phyloP scores from a whole-genome alignment of 2,329 filamentous ascomycete genomes.

The Dendrostoma leiphaemia region DNA sequence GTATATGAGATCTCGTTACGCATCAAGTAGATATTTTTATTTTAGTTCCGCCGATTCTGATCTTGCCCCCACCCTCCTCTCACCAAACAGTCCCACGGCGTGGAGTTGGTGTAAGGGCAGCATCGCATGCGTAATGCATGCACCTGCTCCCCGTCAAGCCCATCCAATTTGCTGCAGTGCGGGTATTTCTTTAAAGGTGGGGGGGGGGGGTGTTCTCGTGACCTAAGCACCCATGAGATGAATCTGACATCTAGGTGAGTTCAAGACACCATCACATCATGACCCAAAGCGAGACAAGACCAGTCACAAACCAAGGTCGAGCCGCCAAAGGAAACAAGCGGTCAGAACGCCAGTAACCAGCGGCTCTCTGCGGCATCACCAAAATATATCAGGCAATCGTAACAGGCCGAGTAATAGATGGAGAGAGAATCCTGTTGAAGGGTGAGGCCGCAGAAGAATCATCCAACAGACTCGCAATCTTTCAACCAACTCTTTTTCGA shows the following conservation, averaged over 20 bases:
- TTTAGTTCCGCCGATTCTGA: no score
- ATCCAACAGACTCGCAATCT: no score
- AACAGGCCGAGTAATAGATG: neutral
- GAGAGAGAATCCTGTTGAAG: neutral
- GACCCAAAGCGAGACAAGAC: neutral
- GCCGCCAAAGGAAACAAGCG: neutral
- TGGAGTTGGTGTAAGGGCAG: neutral
- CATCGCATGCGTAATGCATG: no score
- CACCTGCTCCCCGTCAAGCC: no score
- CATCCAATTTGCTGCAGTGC: no score
- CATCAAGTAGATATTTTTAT: no score
- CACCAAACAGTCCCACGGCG: constrained; percentile 8
- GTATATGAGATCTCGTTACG: constrained; percentile 26
- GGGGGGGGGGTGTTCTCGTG: no score
- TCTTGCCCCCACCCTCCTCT: no score
- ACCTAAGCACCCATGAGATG: no score
- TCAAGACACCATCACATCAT: neutral
- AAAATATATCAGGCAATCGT: neutral
- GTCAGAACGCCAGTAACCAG: neutral
- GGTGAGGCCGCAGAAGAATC: neutral
- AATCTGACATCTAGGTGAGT: neutral
- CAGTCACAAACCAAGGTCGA: neutral
- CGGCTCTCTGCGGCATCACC: constrained; percentile 5
- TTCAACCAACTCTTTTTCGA: no score
- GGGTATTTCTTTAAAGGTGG: no score